phyloP scores from a whole-genome alignment of 352 stramenopile genomes.

The Phytophthora sojae region DNA sequence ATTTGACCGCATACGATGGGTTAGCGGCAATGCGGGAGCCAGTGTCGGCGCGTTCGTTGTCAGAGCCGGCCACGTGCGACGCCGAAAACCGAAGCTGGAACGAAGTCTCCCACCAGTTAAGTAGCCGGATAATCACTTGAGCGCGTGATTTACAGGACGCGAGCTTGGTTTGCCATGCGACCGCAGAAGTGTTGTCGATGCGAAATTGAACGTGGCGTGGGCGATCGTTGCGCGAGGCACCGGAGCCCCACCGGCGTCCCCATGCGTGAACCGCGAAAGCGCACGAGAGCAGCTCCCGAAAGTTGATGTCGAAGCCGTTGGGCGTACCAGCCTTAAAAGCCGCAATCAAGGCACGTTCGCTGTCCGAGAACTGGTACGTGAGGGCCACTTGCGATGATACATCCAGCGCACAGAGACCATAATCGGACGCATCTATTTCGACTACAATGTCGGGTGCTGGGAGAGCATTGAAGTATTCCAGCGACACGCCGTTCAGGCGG shows the following conservation, averaged over 20 bases:
- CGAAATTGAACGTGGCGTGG: background rate
- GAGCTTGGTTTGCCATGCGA: background rate
- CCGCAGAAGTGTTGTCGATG: background rate
- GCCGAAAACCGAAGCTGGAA: no score
- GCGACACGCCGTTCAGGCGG: background rate
- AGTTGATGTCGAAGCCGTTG: constrained; percentile 35
- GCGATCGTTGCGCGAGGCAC: no score
- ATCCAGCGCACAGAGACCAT: constrained; percentile 16
- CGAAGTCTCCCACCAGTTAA: no score
- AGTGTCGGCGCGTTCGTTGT: no score
- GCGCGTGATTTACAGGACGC: no score
- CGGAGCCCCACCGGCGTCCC: background rate
- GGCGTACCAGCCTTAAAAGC: background rate
- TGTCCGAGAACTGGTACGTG: background rate
- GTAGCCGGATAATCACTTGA: no score
- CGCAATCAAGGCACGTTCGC: background rate
- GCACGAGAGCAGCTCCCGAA: constrained; percentile 6
- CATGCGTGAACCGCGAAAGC: background rate
- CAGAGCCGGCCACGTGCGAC: no score
- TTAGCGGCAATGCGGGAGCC: no score
- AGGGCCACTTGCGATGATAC: background rate
- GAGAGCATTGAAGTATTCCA: constrained; percentile 17
- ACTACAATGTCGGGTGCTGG: constrained; percentile 19
- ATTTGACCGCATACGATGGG: no score
- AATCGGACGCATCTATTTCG: constrained; percentile 21